Evolutionary conservation across 23 red algal species (phyloP), one percentile per base, ranked within the genome.

Genomic region (Cyanidioschyzon merolae): DNA sequence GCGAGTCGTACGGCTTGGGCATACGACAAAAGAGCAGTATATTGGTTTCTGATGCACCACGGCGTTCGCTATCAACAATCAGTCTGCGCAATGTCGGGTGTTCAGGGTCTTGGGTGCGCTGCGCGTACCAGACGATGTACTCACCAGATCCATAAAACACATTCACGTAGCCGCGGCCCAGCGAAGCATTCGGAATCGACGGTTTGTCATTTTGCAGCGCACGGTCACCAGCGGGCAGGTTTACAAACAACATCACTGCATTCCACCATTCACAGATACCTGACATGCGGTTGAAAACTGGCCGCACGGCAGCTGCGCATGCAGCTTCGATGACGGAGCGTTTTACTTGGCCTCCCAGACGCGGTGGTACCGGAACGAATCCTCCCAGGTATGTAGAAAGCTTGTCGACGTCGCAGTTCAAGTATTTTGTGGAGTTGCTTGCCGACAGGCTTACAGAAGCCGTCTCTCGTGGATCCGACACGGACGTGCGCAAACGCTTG

Each of bases 261-360:
- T 71, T 35, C 7, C 63, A 27, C 63, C 63, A 71, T 27, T 71
- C 63, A 27, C 63, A 71, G n/a, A 71, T 35, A 27, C 63, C 63
- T 27, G 63, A 71, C 63, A 71, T 71, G 63, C 63, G 63, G 63
- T 71, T 71, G 32, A 71, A 71, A 35, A 25, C 21, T 7, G 63
- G 63, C 12, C 32, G 63, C 12, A 32, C 7, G 12, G 12, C 30
- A 7, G 63, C 63, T 3, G 16, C 29, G 2, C 2, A 7, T 3
- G 63, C 63, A 15, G 63, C 63, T 32, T 71, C 63, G 63, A 71
- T 71, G 7, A 71, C 63, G n/a, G 63, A 71, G 7, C 63, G 63
- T 27, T 71, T 71, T 7, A 71, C 29, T 32, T 71, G 63, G 63
- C 63, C 63, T 7, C 63, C 63, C 63, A 71, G 29, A 7, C 32